These are phyloP conservation scores for Tuber microsphaerosporum DNA, from an alignment of 495 filamentous ascomycete genomes.

Conservation along the genomic window DNA sequence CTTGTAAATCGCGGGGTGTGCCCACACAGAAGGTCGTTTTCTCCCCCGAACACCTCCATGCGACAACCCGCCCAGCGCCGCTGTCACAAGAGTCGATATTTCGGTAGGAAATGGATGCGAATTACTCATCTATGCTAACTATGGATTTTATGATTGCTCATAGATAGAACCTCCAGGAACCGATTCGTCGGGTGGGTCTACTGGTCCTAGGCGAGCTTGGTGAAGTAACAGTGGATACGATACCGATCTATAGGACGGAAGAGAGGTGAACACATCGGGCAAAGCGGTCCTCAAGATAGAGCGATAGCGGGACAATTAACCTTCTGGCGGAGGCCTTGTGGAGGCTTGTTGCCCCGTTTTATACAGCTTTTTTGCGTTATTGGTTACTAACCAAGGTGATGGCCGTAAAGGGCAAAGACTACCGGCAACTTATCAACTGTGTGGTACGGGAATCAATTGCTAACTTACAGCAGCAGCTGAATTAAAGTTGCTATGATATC, in stretches of 20 bases:
- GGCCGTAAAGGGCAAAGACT: neutral
- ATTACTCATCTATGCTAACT: neutral
- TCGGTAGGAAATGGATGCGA: neutral
- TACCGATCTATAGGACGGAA: neutral
- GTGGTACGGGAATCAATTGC: neutral
- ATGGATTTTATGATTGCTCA: neutral
- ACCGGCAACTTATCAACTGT: neutral
- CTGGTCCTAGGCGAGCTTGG: neutral
- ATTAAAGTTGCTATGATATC: neutral
- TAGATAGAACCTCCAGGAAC: neutral
- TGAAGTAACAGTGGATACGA: neutral
- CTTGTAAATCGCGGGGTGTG: neutral
- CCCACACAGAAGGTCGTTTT: neutral
- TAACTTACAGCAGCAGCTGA: neutral
- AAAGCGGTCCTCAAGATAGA: neutral
- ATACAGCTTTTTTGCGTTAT: neutral
- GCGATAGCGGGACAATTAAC: neutral
- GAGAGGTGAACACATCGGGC: neutral
- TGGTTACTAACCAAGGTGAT: neutral
- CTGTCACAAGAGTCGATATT: neutral
- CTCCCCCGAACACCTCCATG: neutral
- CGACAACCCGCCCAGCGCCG: neutral
- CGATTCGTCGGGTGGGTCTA: neutral
- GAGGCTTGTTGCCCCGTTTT: neutral
- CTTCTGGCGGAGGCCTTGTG: neutral